Percentiles rank a stretch among this genome's conserved stretches.
Conservation (phyloP, 345 rosid species). For the Camelina sativa region DNA sequence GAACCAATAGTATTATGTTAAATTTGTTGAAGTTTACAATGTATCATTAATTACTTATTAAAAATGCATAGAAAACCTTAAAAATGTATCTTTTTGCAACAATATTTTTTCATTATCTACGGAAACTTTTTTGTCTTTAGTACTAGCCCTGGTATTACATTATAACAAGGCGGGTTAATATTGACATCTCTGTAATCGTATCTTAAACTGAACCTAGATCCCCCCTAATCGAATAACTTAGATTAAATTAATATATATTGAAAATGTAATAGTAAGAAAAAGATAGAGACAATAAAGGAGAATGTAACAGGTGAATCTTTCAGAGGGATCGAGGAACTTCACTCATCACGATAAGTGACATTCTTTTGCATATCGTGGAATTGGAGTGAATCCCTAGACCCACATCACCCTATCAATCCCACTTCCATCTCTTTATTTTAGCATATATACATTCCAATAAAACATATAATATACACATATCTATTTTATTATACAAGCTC, state of each 20-base stretch:
- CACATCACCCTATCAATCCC: slow-evolving; percentile 58
- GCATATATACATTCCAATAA: slow-evolving; percentile 22
- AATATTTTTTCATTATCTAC: not conserved
- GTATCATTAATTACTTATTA: too few relatives aligned
- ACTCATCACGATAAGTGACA: slow-evolving; percentile 60
- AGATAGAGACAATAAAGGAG: slow-evolving; percentile 47
- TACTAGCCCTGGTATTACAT: slow-evolving; percentile 13
- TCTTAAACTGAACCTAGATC: slow-evolving; percentile 31
- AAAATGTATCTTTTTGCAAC: too few relatives aligned
- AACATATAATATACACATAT: slow-evolving; percentile 33
- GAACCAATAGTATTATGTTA: too few relatives aligned
- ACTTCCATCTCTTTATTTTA: slow-evolving; percentile 46
- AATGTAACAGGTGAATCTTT: slow-evolving; percentile 65
- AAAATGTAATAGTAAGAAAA: slow-evolving; percentile 52
- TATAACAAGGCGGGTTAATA: slow-evolving; percentile 13
- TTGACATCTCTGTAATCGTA: slow-evolving; percentile 13
- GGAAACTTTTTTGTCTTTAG: slow-evolving; percentile 12
- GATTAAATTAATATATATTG: slow-evolving; percentile 37
- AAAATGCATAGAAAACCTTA: too few relatives aligned
- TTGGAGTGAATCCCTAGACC: slow-evolving; percentile 81
- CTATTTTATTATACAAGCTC: slow-evolving; percentile 16
- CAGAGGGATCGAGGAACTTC: slow-evolving; percentile 65
- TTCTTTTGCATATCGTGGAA: slow-evolving; percentile 57
- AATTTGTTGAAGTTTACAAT: too few relatives aligned
- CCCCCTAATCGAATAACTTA: slow-evolving; percentile 16